Conservation (phyloP, 208 protist genomes). For the Leishmania braziliensis region DNA sequence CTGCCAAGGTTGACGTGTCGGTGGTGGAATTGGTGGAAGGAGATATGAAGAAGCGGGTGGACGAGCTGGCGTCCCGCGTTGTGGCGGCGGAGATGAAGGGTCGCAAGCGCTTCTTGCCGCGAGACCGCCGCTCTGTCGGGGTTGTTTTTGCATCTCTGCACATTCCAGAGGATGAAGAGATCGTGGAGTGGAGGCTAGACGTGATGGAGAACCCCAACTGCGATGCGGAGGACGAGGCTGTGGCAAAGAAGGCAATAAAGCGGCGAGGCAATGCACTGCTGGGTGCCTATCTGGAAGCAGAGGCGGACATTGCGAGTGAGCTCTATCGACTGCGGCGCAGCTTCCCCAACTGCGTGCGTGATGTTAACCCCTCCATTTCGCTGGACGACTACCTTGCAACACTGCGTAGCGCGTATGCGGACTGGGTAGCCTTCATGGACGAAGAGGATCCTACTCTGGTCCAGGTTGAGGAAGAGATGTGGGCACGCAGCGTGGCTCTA, state of each 20-base stretch:
- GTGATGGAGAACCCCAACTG: constrained; percentile 30
- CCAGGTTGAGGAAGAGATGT: constrained; percentile 51
- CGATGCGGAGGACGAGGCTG: constrained; percentile 25
- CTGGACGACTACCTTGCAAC: constrained; percentile 53
- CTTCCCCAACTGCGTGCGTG: constrained; percentile 62
- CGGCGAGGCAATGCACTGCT: constrained; percentile 35
- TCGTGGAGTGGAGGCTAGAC: constrained; percentile 44
- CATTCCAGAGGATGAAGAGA: constrained; percentile 49
- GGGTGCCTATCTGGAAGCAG: constrained; percentile 34
- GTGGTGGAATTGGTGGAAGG: constrained; percentile 29
- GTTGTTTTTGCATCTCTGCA: constrained; percentile 40
- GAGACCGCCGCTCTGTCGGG: constrained; percentile 16
- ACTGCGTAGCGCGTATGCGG: constrained; percentile 43
- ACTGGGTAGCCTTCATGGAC: constrained; percentile 42
- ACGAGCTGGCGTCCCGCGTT: constrained; percentile 27
- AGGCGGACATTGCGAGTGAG: constrained; percentile 39
- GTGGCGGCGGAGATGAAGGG: constrained; percentile 35
- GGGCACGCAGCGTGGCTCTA: constrained; percentile 39
- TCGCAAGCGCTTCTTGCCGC: constrained; percentile 37
- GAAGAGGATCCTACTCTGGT: constrained; percentile 25
- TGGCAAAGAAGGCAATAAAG: constrained; percentile 39
- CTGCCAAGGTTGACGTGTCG: constrained; percentile 10
- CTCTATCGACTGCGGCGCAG: constrained; percentile 40
- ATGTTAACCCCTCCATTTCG: constrained; percentile 66
- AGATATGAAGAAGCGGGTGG: constrained; percentile 29